Evolutionary conservation across 2,329 filamentous ascomycete species (phyloP).

Genomic region (Lasiodiplodia citricola): DNA sequence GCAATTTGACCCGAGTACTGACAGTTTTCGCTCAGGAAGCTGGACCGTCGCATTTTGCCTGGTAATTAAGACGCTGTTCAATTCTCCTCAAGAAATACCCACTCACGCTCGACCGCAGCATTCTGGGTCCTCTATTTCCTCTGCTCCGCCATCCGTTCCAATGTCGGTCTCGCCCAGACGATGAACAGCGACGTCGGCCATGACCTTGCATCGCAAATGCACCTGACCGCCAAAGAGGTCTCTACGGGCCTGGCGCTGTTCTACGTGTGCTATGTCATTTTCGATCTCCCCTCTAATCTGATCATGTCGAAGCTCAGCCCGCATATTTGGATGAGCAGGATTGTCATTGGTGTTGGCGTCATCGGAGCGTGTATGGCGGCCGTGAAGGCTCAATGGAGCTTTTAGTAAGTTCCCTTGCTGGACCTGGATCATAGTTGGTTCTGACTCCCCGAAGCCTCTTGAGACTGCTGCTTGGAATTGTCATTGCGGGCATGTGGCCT

Average conservation of each 20-base stretch:
- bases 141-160: conserved; percentile 88
- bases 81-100: not conserved
- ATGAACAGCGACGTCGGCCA: conserved; percentile 78
- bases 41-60: conserved; percentile 64
- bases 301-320: conserved; percentile 86
- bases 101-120: conserved; percentile 52
- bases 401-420: conserved; percentile 63
- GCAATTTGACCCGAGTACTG: not conserved
- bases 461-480: conserved; percentile 81
- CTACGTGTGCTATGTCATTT: conserved; percentile 90
- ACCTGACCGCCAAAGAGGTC: conserved; percentile 74
- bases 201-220: conserved; percentile 74
- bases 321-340: conserved; percentile 89
- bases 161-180: conserved; percentile 91
- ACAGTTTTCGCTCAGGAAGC: conserved; percentile 50
- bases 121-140: conserved; percentile 93
- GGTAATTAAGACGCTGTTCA: conserved; percentile 36
- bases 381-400: conserved; percentile 80
- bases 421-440: conserved; percentile 25
- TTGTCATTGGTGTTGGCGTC: conserved; percentile 84
- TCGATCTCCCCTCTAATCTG: conserved; percentile 87
- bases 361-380: conserved; percentile 85
- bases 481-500: conserved; percentile 94
- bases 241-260: conserved; percentile 86
- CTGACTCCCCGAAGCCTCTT: conserved; percentile 60